Conservation (phyloP, 192 early-diverging fungal species). For the Coemansia biformis region DNA sequence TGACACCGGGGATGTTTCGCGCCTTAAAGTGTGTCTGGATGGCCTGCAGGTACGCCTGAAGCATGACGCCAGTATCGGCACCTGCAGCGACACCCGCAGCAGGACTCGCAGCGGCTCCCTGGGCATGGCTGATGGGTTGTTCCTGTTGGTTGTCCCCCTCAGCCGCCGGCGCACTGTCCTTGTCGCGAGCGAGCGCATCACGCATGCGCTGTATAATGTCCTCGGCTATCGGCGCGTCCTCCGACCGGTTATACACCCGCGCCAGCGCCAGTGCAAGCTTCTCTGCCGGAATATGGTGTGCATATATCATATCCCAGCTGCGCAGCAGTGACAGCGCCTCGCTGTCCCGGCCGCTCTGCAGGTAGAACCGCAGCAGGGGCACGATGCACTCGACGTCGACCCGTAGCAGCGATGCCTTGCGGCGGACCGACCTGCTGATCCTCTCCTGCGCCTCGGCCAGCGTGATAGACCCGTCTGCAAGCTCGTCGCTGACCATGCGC, state of each 20-base stretch:
- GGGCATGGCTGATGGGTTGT: no score
- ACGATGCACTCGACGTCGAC: constrained; percentile 38
- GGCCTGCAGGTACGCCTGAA: constrained; percentile 9
- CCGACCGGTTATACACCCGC: constrained; percentile 27
- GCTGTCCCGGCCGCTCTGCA: constrained; percentile 18
- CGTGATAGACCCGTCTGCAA: not conserved
- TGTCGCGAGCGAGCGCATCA: constrained; percentile 1
- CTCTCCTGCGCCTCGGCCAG: constrained; percentile 3
- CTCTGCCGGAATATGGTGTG: constrained; percentile 24
- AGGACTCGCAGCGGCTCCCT: no score
- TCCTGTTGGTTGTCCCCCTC: no score
- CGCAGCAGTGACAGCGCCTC: constrained; percentile 34
- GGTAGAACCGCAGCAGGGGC: constrained; percentile 39
- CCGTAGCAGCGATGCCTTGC: constrained; percentile 17
- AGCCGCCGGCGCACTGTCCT: no score
- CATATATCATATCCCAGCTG: constrained; percentile 36
- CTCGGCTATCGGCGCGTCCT: constrained; percentile 12
- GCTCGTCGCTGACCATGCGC: constrained; percentile 4
- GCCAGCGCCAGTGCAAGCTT: constrained; percentile 40
- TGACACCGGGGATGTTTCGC: constrained; percentile 26
- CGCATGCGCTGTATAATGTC: constrained; percentile 12
- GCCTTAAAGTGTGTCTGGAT: constrained; percentile 26
- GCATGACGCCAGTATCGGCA: not conserved
- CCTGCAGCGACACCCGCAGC: no score
- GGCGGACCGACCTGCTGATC: constrained; percentile 9